A percentile compares a stretch with the other conserved stretches of the same genome.
These are phyloP conservation scores for Fraxinus cuspidata DNA, from an alignment of 257 asterid genomes.

Conservation along the genomic window DNA sequence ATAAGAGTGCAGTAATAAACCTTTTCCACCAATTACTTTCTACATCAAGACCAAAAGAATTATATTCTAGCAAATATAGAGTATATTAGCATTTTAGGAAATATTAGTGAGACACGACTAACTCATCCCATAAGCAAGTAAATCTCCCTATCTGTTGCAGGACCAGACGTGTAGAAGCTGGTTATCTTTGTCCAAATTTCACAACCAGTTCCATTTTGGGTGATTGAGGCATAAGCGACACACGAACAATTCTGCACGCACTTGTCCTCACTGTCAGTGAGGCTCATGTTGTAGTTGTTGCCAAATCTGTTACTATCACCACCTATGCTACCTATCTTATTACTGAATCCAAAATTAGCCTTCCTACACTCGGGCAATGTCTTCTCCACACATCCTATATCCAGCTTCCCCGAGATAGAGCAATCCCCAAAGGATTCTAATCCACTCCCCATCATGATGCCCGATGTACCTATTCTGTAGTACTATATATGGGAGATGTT, in stretches of 20 bases:
- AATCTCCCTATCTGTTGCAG: neutral
- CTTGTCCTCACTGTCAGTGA: conserved; percentile 24
- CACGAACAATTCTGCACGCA: conserved; percentile 27
- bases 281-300: conserved; percentile 21
- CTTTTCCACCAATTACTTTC: conserved; percentile 11
- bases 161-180: neutral
- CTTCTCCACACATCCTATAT: neutral
- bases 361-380: conserved; percentile 23
- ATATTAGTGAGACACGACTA: neutral
- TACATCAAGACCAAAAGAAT: neutral
- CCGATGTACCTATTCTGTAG: neutral
- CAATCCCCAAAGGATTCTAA: neutral
- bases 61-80: neutral
- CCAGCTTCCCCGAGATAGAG: neutral
- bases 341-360: neutral
- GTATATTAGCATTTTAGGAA: neutral
- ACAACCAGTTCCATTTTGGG: conserved; percentile 11
- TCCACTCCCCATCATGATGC: neutral
- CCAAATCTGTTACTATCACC: neutral
- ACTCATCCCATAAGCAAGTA: conserved; percentile 16
- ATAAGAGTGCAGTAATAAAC: conserved; percentile 1
- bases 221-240: conserved; percentile 23
- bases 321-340: conserved; percentile 11
- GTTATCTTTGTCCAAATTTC: conserved; percentile 8
- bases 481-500: neutral